Base-by-base conservation (phyloP, 495 filamentous ascomycete species). In the Xylaria flabelliformis region DNA sequence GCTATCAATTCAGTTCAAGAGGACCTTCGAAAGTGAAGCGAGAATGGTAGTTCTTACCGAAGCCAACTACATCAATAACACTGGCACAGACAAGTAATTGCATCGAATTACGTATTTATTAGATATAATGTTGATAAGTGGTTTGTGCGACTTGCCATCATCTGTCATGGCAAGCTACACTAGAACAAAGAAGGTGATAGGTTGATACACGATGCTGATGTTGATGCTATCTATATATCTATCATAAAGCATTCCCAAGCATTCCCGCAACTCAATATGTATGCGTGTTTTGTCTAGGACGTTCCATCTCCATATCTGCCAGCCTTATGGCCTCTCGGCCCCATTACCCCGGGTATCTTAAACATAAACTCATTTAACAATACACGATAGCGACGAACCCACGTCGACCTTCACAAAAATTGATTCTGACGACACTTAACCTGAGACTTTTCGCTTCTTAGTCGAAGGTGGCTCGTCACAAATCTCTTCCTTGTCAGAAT, bases 401-500 rank as follows among this genome's bases (percentile, higher is more conserved):
- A 81, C 72, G 91, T 6, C 80, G 82, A 50, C 80, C 29, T 53
- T 42, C 42, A 26, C 19, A 70, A 62, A 44, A 34, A 26, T 12
- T 15, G 4, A 51, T 9, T 7, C 39, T 63, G 17, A 84, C 34
- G 88, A 89, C 75, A 89, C 88, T 77, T 82, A 80, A 24, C 84
- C 73, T 81, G 17, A 26, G 77, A 80, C 32, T 80, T 93, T 61
- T 81, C 73, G 74, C 74, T 77, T 80, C 76, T 79, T 83, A 51
- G 74, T 69, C 50, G 59, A 26, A 9, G 74, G 72, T 64, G 84
- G 84, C 51, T 77, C 74, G 64, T 89, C 85, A 64, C 79, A 82
- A 42, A 87, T 80, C 39, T 82, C 78, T 78, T 87, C 85, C 51
- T 83, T 76, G 44, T 86, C 81, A n/a, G 83, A 81, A 55, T 86